phyloP scores from a whole-genome alignment of 1,139 yeast genomes.

The Suhomyces bokatorum region DNA sequence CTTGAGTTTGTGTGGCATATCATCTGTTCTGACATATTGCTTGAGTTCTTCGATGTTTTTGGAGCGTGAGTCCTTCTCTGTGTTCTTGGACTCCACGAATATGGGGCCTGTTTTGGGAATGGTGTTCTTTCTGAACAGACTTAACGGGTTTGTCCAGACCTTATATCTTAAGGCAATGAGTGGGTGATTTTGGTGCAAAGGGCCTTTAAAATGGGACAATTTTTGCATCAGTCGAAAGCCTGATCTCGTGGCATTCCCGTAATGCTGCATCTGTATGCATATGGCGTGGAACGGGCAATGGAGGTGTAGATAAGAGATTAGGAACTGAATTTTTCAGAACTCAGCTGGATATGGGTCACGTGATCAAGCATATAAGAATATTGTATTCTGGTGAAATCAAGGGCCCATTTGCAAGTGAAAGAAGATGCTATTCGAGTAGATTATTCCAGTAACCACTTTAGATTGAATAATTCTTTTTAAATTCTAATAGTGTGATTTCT shows the following conservation, averaged over 20 bases:
- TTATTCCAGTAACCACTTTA: too few species aligned
- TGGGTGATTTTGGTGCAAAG: background rate
- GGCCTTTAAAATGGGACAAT: background rate
- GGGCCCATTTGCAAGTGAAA: too few species aligned
- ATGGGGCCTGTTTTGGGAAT: background rate
- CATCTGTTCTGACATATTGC: constrained; percentile 31
- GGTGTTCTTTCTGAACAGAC: constrained; percentile 17
- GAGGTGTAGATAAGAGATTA: background rate
- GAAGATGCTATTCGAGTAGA: too few species aligned
- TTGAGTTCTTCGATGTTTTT: constrained; percentile 17
- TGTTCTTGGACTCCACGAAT: background rate
- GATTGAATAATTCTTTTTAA: too few species aligned
- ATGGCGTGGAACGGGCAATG: background rate
- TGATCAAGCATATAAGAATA: too few species aligned
- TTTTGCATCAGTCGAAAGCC: constrained; percentile 3
- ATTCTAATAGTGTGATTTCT: too few species aligned
- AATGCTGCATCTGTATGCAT: constrained; percentile 2
- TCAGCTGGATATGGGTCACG: too few species aligned
- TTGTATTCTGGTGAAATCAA: too few species aligned
- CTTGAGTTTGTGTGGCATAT: constrained; percentile 25
- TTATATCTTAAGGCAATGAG: background rate
- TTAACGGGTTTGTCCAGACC: constrained; percentile 24
- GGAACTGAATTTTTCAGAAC: constrained; percentile 1
- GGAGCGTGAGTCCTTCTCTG: background rate
- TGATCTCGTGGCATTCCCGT: background rate